Evolutionary conservation across 306 rosid genomes (phyloP).

Genomic region (Purshia tridentata): DNA sequence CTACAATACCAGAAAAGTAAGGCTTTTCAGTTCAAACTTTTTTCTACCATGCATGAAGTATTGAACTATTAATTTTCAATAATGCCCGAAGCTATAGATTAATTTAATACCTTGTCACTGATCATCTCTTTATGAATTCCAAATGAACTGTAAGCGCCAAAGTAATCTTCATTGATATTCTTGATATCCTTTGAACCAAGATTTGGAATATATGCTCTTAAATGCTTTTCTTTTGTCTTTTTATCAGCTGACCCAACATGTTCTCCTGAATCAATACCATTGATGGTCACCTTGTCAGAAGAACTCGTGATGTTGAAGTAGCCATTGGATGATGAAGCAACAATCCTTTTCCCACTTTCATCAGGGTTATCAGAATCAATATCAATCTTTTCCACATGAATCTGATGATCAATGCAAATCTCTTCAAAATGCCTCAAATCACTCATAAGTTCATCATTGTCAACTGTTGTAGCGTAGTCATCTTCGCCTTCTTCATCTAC

Average conservation of each 20-base stretch:
- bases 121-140: conserved; percentile 97
- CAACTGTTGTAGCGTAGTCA: conserved; percentile 34
- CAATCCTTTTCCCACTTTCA: conserved; percentile 25
- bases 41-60: conserved; percentile 11
- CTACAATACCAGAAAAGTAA: conserved; percentile 13
- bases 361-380: conserved; percentile 22
- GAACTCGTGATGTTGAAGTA: conserved; percentile 36
- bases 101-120: conserved; percentile 70
- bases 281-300: conserved; percentile 29
- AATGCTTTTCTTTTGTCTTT: conserved; percentile 29
- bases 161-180: conserved; percentile 72
- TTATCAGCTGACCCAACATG: conserved; percentile 29
- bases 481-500: conserved; percentile 73
- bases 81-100: conserved; percentile 12
- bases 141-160: conserved; percentile 86
- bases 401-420: conserved; percentile 27
- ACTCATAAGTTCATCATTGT: conserved; percentile 47
- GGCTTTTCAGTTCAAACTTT: neutral
- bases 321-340: conserved; percentile 37
- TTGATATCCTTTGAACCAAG: conserved; percentile 54
- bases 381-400: conserved; percentile 23
- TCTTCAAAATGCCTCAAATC: conserved; percentile 46
- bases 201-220: conserved; percentile 41
- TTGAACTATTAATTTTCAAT: conserved; percentile 1
- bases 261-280: conserved; percentile 37